These are phyloP conservation scores for Abelmoschus esculentus DNA, from an alignment of 345 rosid genomes.

Conservation along the genomic window DNA sequence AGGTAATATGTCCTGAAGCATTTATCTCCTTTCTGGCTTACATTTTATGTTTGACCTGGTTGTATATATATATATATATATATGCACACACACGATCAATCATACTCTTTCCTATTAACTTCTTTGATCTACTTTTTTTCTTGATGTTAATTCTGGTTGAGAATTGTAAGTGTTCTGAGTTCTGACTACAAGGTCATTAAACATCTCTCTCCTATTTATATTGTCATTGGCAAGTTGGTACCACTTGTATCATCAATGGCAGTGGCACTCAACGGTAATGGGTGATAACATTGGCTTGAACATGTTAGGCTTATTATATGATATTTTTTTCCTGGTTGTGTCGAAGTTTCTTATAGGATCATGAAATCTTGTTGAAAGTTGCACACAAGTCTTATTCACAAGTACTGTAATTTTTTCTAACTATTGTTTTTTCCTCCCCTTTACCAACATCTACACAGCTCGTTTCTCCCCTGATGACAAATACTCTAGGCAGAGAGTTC, in stretches of 20 bases:
- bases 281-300: background rate
- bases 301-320: background rate
- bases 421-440: background rate
- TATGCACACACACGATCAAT: background rate
- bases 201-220: background rate
- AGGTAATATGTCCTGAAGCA: constrained; percentile 29
- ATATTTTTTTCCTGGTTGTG: background rate
- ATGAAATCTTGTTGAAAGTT: background rate
- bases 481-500: constrained; percentile 66
- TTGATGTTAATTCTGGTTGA: background rate
- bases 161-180: background rate
- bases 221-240: background rate
- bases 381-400: background rate
- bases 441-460: constrained; percentile 32
- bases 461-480: constrained; percentile 91
- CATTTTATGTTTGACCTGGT: background rate
- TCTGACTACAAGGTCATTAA: background rate
- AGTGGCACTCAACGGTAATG: background rate
- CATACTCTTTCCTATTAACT: background rate
- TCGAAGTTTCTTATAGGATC: background rate
- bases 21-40: background rate
- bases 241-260: background rate
- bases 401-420: background rate
- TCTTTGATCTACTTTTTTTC: background rate
- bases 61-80: background rate